Evolutionary conservation across 2,329 filamentous ascomycete genomes (phyloP), one percentile per base, ranked within the genome.

Genomic region (Monosporascus sp.): DNA sequence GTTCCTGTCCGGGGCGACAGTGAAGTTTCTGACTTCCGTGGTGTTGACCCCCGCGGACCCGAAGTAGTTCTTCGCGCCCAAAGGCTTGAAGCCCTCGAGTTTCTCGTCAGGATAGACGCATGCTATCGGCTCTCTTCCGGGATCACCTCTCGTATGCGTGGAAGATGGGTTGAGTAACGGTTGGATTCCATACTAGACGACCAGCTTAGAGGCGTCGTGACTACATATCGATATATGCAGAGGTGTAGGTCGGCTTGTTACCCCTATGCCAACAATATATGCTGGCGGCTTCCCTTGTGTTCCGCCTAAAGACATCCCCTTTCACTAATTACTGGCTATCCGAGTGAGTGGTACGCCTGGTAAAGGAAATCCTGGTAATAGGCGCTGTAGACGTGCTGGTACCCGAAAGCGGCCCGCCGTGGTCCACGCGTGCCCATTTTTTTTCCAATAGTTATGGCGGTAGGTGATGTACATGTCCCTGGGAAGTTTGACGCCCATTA

Each of bases 71-170:
- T 66, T 70, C 68, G 58, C 6, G 5, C 78, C 79, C 17, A 80
- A 65, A 55, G 81, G 82, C 3, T 76, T 78, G 60, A 70, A 82
- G 0, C 78, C 78, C 57, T 81, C 78, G 26, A 80, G 66, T 61
- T 81, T 78, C 58, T 74, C 73, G 48, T 82, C 79, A 1, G 78
- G 79, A 11, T 77, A 78, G 1, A 73, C 70, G 54, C 73, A 74
- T 0, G 77, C 81, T 54, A 82, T 82, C 0, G 79, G 79, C 44
- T 74, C 55, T 81, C 79, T 46, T 74, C 69, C 0, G 79, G 79
- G n/a, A 82, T 77, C 1, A 81, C 79, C 0, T 80, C 27, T 9
- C 27, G 3, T 31, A 11, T 31, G 11, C 27, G 9, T 31, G 9
- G 3, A 31, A 31, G 27, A 31, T 31, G 8, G 27, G 27, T 11